Conservation (phyloP, 1,284 basidiomycete genomes). For the Ustilago loliicola region DNA sequence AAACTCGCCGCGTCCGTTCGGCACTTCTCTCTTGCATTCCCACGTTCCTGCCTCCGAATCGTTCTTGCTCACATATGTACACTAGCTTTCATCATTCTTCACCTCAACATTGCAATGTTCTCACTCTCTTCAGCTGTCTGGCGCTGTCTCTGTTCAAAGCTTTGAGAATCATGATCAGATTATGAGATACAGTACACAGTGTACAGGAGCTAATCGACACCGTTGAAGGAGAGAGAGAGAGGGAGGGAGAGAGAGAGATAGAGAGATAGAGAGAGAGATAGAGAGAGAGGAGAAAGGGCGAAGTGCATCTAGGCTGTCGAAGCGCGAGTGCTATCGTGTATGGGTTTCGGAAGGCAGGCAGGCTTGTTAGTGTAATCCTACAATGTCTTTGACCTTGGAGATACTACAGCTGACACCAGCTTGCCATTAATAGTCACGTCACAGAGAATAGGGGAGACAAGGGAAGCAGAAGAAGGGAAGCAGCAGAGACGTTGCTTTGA, state of each 20-base stretch:
- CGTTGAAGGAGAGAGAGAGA: no score
- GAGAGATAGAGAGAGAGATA: background rate
- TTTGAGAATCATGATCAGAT: conserved; percentile 7
- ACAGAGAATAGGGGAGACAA: background rate
- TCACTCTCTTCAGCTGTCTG: background rate
- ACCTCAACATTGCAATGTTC: conserved; percentile 11
- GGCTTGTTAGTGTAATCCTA: no score
- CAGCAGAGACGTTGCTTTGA: background rate
- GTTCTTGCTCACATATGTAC: conserved; percentile 37
- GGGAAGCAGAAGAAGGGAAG: background rate
- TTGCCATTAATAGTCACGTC: conserved; percentile 2
- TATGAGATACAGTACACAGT: conserved; percentile 33
- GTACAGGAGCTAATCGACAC: conserved; percentile 13
- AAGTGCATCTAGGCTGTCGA: background rate
- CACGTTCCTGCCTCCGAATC: background rate
- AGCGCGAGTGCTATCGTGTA: background rate
- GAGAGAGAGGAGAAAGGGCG: background rate
- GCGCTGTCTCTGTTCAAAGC: background rate
- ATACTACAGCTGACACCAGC: background rate
- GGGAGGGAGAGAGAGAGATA: no score
- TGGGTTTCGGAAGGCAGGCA: background rate
- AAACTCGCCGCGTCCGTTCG: background rate
- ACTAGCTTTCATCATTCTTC: conserved; percentile 23
- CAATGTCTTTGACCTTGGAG: background rate
- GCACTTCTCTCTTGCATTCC: conserved; percentile 1